Evolutionary conservation across 2,329 filamentous ascomycete genomes (phyloP).

Genomic region (Fusarium brachygibbosum): DNA sequence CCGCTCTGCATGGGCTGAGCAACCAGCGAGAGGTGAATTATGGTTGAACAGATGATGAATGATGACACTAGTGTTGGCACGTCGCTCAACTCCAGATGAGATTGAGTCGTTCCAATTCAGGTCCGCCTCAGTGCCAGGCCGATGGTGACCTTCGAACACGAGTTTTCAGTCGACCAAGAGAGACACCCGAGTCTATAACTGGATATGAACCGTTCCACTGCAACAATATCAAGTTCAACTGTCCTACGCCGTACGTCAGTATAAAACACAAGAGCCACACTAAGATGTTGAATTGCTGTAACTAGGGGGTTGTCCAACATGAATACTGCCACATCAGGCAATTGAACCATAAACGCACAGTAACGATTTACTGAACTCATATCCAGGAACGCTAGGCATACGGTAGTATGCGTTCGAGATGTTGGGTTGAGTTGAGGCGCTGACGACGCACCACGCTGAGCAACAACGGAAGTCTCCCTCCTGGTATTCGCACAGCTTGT

Average conservation of each 20-base stretch:
- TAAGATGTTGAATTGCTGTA: conserved; percentile 4
- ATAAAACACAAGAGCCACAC: conserved; percentile 23
- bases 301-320: conserved; percentile 18
- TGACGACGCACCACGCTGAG: conserved; percentile 36
- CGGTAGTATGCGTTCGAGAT: conserved; percentile 23
- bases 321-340: conserved; percentile 19
- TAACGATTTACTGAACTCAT: neutral
- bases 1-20: conserved; percentile 16
- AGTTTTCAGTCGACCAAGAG: conserved; percentile 5
- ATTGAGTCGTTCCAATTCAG: conserved; percentile 15
- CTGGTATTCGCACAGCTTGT: conserved; percentile 19
- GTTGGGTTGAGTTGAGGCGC: conserved; percentile 7
- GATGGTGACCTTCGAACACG: conserved; percentile 9
- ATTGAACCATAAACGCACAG: neutral
- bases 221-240: conserved; percentile 9
- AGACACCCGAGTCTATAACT: conserved; percentile 13
- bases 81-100: conserved; percentile 8
- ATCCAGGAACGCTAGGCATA: neutral
- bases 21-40: neutral
- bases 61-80: conserved; percentile 6
- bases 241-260: conserved; percentile 19
- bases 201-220: conserved; percentile 17
- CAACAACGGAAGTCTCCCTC: conserved; percentile 25
- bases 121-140: conserved; percentile 1
- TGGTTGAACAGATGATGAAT: conserved; percentile 7